Evolutionary conservation across 1,284 basidiomycete genomes (phyloP).

Genomic region (Ganoderma sinense): DNA sequence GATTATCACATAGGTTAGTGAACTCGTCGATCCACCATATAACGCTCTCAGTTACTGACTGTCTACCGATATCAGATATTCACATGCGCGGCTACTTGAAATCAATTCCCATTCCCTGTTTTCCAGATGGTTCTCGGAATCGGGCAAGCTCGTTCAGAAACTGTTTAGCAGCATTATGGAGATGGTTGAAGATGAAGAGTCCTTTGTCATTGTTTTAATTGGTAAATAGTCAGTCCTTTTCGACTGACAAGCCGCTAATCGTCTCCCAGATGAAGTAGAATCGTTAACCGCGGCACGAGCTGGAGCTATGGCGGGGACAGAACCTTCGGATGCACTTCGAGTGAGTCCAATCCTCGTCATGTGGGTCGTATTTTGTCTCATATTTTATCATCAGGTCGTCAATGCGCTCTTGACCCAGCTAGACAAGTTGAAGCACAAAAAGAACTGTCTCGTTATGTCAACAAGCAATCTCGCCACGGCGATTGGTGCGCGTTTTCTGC

Average conservation of each 20-base stretch:
- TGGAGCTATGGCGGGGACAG: slow-evolving; percentile 92
- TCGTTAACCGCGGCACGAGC: slow-evolving; percentile 93
- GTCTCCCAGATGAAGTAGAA: slow-evolving; percentile 89
- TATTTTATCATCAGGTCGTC: slow-evolving; percentile 73
- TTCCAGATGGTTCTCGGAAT: slow-evolving; percentile 98
- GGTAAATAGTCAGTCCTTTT: slow-evolving; percentile 52
- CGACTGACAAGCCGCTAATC: neutral
- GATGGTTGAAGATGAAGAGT: slow-evolving; percentile 88
- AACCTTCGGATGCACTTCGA: slow-evolving; percentile 94
- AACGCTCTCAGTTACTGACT: neutral
- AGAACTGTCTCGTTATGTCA: slow-evolving; percentile 96
- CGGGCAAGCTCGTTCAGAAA: slow-evolving; percentile 96
- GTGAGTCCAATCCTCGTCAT: slow-evolving; percentile 50
- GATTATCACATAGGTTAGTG: slow-evolving; percentile 80
- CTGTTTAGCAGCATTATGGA: slow-evolving; percentile 91
- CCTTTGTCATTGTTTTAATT: slow-evolving; percentile 95
- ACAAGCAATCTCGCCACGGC: slow-evolving; percentile 96
- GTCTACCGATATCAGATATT: slow-evolving; percentile 64
- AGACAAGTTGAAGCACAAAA: slow-evolving; percentile 92
- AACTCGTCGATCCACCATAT: neutral
- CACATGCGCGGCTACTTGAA: slow-evolving; percentile 88
- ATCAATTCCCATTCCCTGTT: slow-evolving; percentile 98
- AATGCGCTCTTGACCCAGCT: slow-evolving; percentile 97
- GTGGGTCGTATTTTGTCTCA: neutral
- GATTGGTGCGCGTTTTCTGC: slow-evolving; percentile 71